Percentiles rank a stretch among this genome's conserved stretches.
These are phyloP conservation scores for Chlorociboria aeruginascens DNA, from an alignment of 495 filamentous ascomycete species.

Conservation along the genomic window DNA sequence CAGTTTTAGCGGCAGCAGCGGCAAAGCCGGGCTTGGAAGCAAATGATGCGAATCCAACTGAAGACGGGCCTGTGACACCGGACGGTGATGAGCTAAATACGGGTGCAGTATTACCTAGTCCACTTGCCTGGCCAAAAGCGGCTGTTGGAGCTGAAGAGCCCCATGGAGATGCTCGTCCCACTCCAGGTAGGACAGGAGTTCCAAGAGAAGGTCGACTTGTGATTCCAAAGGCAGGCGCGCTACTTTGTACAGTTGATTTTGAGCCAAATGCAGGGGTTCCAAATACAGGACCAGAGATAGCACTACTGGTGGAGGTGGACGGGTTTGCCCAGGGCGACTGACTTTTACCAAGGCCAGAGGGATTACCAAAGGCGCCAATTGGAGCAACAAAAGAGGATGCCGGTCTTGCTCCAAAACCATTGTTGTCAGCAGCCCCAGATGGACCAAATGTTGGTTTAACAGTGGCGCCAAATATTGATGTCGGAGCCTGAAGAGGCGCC, in stretches of 20 bases:
- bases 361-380: constrained; percentile 26
- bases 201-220: constrained; percentile 37
- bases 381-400: constrained; percentile 13
- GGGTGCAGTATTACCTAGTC: constrained; percentile 13
- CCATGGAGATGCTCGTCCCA: constrained; percentile 30
- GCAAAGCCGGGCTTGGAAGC: constrained; percentile 46
- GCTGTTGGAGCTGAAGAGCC: constrained; percentile 16
- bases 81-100: constrained; percentile 8
- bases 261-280: constrained; percentile 37
- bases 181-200: constrained; percentile 27
- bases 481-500: constrained; percentile 18
- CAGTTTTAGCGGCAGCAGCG: constrained; percentile 21
- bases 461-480: constrained; percentile 28
- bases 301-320: not conserved
- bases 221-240: constrained; percentile 17
- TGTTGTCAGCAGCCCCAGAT: not conserved
- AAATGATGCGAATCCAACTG: constrained; percentile 47
- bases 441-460: constrained; percentile 22
- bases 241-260: constrained; percentile 24
- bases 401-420: constrained; percentile 2
- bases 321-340: constrained; percentile 22
- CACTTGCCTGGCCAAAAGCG: constrained; percentile 23
- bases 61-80: constrained; percentile 4
- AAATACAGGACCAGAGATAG: constrained; percentile 21
- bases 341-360: constrained; percentile 22